These are phyloP conservation scores for Pleurostoma richardsiae DNA, from an alignment of 2,329 filamentous ascomycete species.

Conservation along the genomic window DNA sequence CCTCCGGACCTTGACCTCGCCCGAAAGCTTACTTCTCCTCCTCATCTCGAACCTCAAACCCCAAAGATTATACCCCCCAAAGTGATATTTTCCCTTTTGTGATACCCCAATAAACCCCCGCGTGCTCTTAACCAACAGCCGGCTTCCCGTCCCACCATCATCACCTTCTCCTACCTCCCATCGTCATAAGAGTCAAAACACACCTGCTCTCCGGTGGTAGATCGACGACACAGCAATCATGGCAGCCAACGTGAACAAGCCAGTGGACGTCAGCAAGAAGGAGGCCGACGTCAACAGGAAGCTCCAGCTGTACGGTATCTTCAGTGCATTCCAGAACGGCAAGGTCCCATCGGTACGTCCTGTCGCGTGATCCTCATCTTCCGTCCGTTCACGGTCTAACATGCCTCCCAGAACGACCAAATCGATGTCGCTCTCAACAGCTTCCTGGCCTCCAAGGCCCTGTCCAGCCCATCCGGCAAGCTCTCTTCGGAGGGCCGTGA, in stretches of 20 bases:
- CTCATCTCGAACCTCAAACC: too few relatives aligned
- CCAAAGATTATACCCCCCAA: too few relatives aligned
- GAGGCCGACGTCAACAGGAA: conserved; percentile 88
- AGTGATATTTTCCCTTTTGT: too few relatives aligned
- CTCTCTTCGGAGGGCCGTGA: conserved; percentile 77
- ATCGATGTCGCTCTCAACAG: conserved; percentile 94
- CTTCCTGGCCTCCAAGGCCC: conserved; percentile 65
- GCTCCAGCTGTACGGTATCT: conserved; percentile 91
- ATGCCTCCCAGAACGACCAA: conserved; percentile 69
- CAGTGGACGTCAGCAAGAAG: conserved; percentile 69
- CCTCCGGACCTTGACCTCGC: too few relatives aligned
- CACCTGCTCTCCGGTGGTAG: too few relatives aligned
- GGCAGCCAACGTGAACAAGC: conserved; percentile 59
- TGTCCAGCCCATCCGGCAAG: conserved; percentile 66
- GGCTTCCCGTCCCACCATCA: too few relatives aligned
- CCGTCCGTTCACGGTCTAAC: conserved; percentile 6
- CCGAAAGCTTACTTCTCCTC: too few relatives aligned
- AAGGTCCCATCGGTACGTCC: conserved; percentile 80
- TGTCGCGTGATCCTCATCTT: background rate
- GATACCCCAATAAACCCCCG: too few relatives aligned
- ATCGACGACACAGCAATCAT: conserved; percentile 1
- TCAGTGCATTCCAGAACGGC: conserved; percentile 76
- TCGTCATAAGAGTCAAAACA: too few relatives aligned
- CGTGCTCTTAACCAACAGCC: too few relatives aligned
- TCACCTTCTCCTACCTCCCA: too few relatives aligned